Percentiles rank a stretch among this genome's conserved stretches.
These are phyloP conservation scores for Cenchrus fungigraminus DNA, from an alignment of 176 grass and related monocot genomes.

Conservation along the genomic window DNA sequence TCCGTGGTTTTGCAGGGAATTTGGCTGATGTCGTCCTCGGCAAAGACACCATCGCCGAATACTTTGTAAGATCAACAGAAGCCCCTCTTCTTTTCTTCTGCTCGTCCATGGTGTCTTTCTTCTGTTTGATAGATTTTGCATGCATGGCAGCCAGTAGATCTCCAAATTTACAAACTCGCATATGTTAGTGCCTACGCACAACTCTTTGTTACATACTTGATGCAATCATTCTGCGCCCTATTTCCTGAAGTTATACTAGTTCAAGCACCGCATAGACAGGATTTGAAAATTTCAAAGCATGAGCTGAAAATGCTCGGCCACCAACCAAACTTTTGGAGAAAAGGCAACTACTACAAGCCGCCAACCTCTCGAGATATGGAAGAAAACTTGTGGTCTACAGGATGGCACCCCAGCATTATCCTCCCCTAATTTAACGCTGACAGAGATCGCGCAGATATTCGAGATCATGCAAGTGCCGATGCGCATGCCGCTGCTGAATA, in stretches of 20 bases:
- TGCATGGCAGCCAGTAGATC: too few species aligned
- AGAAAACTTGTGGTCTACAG: neutral
- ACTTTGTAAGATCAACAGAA: conserved; percentile 57
- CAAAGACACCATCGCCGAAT: conserved; percentile 68
- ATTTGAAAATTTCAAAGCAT: neutral
- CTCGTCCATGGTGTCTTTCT: neutral
- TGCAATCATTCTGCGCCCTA: neutral
- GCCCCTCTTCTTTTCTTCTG: neutral
- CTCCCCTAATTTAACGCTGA: conserved; percentile 4
- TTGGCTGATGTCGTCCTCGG: conserved; percentile 82
- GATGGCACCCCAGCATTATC: neutral
- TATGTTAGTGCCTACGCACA: too few species aligned
- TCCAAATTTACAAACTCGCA: too few species aligned
- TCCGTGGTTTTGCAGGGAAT: conserved; percentile 51
- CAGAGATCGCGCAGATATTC: neutral
- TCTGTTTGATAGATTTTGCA: too few species aligned
- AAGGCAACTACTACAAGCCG: neutral
- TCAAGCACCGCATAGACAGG: neutral
- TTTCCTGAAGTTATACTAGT: neutral
- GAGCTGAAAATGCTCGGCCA: neutral
- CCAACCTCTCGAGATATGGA: neutral
- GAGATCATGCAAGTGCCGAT: neutral
- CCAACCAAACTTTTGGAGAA: neutral
- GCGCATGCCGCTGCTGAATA: neutral
- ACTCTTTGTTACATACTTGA: too few species aligned